Base-by-base conservation (phyloP, 352 stramenopile genomes). In the Globisporangium uncinulatum region DNA sequence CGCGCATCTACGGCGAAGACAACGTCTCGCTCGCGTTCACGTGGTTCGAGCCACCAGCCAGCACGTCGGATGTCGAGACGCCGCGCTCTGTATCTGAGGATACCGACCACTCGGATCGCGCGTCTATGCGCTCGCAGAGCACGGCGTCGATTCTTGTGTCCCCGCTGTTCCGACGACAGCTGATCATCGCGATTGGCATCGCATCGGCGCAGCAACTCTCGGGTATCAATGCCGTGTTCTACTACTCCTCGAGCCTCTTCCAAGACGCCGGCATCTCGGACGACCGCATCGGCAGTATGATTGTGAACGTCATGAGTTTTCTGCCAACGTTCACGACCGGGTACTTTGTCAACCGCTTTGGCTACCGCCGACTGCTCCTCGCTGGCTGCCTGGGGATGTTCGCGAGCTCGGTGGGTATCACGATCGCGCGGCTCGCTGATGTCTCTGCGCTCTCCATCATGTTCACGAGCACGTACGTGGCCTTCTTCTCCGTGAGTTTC, bases 381-480 rank as follows among this genome's bases (percentile, higher is more conserved):
- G 43, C n/a, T 11, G 43, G 43, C 4, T 48, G 24, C 43, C 6
- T 48, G 9, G 43, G 43, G n/a, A 87, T 87, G 75, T 31, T 81
- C 4, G 21, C 80, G 6, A 71, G 67, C 41, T 62, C 77, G 1
- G 20, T 82, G 13, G 66, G 74, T 13, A 76, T 89, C 56, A 84
- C 74, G 4, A 7, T 89, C 20, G 64, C 77, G 41, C 62, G 76
- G 11, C 36, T 63, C 15, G 46, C 49, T n/a, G 53, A 68, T 8
- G n/a, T 62, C 9, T 47, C 57, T 4, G 52, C 46, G 51, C 34
- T 86, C 34, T 69, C 75, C 0, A 76, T 83, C 61, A 51, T 87
- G 43, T 86, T 87, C 59, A 86, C 76, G 58, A 54, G 71, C 9
- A 66, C 70, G 15, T 83, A 83, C 41, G 72, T 92, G 29, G 79